phyloP scores from a whole-genome alignment of 148 eudicot genomes.

The Camellia granthamiana region DNA sequence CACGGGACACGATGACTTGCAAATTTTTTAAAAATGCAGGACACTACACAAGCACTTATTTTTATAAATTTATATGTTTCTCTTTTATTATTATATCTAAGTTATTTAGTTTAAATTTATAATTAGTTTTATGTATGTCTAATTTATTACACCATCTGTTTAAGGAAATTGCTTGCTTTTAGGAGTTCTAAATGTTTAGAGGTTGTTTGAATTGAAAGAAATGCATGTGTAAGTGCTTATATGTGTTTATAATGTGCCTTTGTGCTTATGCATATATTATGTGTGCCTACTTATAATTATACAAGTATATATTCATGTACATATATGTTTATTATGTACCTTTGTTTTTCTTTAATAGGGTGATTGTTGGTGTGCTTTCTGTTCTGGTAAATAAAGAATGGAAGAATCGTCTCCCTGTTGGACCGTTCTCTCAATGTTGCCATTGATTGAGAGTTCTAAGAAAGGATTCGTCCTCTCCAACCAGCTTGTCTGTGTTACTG shows the following conservation, averaged over 20 bases:
- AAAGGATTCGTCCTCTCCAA: background rate
- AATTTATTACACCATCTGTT: too few species aligned
- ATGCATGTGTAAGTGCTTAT: background rate
- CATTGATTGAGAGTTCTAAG: background rate
- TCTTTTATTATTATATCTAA: too few species aligned
- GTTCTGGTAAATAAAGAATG: background rate
- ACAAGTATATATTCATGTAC: background rate
- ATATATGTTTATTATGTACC: background rate
- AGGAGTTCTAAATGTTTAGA: background rate
- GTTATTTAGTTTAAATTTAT: too few species aligned
- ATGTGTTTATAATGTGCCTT: too few species aligned
- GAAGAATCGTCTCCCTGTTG: background rate
- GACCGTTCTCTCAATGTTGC: background rate
- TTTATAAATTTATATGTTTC: too few species aligned
- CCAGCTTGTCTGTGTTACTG: background rate
- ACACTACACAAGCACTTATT: too few species aligned
- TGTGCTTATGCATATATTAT: too few species aligned
- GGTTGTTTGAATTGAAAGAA: constrained; percentile 1
- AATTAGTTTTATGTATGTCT: too few species aligned
- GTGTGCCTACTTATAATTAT: too few species aligned
- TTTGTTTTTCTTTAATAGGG: background rate
- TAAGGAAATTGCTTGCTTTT: background rate
- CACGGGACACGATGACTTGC: too few species aligned
- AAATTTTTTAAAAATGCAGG: too few species aligned
- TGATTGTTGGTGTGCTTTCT: background rate